Evolutionary conservation across 176 grass and related monocot genomes (phyloP), one percentile per base, ranked within the genome.

Genomic region (Olyra latifolia): DNA sequence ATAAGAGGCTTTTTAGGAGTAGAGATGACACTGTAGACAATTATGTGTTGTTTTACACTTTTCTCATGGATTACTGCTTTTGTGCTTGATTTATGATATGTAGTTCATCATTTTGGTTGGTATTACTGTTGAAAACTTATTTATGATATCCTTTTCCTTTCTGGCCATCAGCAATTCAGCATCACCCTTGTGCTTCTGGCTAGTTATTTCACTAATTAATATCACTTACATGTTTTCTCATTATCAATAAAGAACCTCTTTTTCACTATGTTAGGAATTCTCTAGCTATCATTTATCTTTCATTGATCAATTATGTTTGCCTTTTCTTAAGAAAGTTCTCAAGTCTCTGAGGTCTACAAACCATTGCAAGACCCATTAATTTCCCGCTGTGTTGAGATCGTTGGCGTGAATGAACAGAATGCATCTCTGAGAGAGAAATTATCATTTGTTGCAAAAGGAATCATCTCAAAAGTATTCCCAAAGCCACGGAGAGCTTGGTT

Each of bases 401-500:
- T 89, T 72, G 88, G 81, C 66, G 85, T 86, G 86, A 87, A 91
- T 81, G 91, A 85, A 85, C 85, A 85, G 10, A 78, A 86, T 76
- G 62, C 55, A 55, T 84, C 53, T 27, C 48, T 82, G 29, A 72
- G 75, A 61, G 83, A 81, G 62, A 94, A 87, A 75, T 45, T 91
- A 68, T 16, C 83, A 70, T 87, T 81, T 83, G 90, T 90, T 81
- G 70, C 85, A 50, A 94, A 82, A 62, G 80, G 84, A 53, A 40
- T 98, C 80, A n/a, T 83, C 69, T 94, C 95, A 62, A 93, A 84
- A 95, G 72, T 90, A 73, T 87, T 91, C 59, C 95, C 92, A 40
- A 98, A 91, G 70, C 90, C 86, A 82, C 84, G 85, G 84, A 92
- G 88, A 91, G 83, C 95, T 86, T 98, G 95, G 95, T 78, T 98